phyloP scores from a whole-genome alignment of 495 filamentous ascomycete genomes.

The Bryoglossum gracile region DNA sequence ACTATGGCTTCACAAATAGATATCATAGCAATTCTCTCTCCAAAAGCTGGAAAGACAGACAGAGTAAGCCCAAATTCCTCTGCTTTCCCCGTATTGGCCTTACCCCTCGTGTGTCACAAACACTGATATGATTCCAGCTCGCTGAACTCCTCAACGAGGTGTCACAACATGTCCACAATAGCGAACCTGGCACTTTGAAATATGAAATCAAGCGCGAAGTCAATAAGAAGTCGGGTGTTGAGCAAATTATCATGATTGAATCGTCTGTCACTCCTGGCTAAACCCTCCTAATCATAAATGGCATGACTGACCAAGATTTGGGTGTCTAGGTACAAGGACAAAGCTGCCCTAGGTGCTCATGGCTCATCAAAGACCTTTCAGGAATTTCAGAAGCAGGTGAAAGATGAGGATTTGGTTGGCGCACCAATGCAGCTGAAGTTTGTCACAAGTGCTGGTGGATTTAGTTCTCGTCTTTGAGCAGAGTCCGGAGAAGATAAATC shows the following conservation, averaged over 20 bases:
- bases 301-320: too few relatives aligned
- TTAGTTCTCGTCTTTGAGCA: constrained; percentile 17
- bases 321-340: constrained; percentile 24
- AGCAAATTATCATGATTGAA: constrained; percentile 25
- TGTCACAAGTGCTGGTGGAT: constrained; percentile 20
- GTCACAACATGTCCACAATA: constrained; percentile 18
- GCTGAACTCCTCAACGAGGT: constrained; percentile 19
- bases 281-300: too few relatives aligned
- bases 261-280: constrained; percentile 4
- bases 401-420: constrained; percentile 15
- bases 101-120: too few relatives aligned
- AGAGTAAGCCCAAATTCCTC: constrained; percentile 11
- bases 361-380: constrained; percentile 11
- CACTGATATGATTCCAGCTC: constrained; percentile 13
- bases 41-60: constrained; percentile 23
- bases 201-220: constrained; percentile 20
- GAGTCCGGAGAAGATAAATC: too few relatives aligned
- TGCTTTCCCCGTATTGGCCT: not conserved
- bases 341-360: constrained; percentile 16
- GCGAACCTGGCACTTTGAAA: constrained; percentile 23
- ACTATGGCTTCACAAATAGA: constrained; percentile 22
- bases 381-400: constrained; percentile 17
- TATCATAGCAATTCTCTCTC: constrained; percentile 22
- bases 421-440: constrained; percentile 22
- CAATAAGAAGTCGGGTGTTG: constrained; percentile 21